These are phyloP conservation scores for Orobanche coerulescens DNA, from an alignment of 257 asterid genomes.

Conservation along the genomic window DNA sequence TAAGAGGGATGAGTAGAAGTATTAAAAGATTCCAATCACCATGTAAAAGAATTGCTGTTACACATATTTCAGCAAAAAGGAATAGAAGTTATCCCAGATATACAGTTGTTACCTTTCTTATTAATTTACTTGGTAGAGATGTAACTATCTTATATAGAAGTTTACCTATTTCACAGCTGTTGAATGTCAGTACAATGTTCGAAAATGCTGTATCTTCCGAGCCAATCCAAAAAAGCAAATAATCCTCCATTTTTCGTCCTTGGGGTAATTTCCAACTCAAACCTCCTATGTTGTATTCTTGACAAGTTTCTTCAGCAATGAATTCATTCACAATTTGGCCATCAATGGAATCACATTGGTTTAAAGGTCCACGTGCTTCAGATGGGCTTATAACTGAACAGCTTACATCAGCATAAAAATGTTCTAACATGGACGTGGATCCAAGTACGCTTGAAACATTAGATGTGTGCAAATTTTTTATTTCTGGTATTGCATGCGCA, in stretches of 20 bases:
- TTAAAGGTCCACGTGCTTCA: slow-evolving; percentile 24
- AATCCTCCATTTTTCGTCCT: slow-evolving; percentile 68
- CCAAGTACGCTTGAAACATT: slow-evolving; percentile 23
- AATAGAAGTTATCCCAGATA: background rate
- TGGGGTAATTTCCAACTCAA: slow-evolving; percentile 71
- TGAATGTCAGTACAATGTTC: slow-evolving; percentile 62
- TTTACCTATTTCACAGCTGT: slow-evolving; percentile 78
- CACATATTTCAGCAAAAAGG: background rate
- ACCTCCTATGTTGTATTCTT: slow-evolving; percentile 52
- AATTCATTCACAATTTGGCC: slow-evolving; percentile 22
- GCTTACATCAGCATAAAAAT: slow-evolving; percentile 48
- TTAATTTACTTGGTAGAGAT: background rate
- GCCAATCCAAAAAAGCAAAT: slow-evolving; percentile 76
- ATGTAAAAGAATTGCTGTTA: background rate
- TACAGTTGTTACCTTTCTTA: background rate
- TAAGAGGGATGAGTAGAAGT: background rate
- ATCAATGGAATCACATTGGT: slow-evolving; percentile 26
- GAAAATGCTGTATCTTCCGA: slow-evolving; percentile 67
- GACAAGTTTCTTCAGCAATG: slow-evolving; percentile 29
- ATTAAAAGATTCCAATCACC: background rate
- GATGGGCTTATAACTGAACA: slow-evolving; percentile 50
- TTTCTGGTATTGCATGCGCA: slow-evolving; percentile 63
- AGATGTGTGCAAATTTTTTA: slow-evolving; percentile 32
- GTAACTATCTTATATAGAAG: slow-evolving; percentile 2
- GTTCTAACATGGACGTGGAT: slow-evolving; percentile 30